These are phyloP conservation scores for Fomitopsis betulina DNA, from an alignment of 1,284 basidiomycete species.

Conservation along the genomic window DNA sequence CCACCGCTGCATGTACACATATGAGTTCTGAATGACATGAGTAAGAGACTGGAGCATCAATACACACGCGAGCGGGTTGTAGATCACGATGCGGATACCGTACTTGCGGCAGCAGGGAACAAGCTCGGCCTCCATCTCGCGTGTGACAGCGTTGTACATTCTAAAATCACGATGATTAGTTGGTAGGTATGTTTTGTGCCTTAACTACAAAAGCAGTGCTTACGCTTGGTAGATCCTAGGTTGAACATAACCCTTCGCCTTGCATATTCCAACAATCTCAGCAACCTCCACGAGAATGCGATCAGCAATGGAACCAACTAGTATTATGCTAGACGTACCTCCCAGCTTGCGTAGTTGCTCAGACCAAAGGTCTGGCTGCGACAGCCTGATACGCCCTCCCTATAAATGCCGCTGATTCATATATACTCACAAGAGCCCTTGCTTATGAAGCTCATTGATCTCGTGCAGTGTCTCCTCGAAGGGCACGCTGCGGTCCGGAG, in stretches of 20 bases:
- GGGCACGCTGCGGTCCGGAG: constrained; percentile 42
- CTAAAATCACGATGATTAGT: constrained; percentile 9
- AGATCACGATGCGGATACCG: constrained; percentile 48
- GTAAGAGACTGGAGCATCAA: neutral
- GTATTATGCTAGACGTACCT: constrained; percentile 19
- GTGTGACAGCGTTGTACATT: constrained; percentile 51
- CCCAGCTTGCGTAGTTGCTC: constrained; percentile 43
- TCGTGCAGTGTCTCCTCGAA: constrained; percentile 42
- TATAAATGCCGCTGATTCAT: neutral
- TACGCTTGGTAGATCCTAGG: constrained; percentile 51
- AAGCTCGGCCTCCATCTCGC: constrained; percentile 50
- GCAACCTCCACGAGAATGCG: constrained; percentile 36
- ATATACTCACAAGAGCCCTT: constrained; percentile 39
- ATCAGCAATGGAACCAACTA: neutral
- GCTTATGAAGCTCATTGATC: constrained; percentile 38
- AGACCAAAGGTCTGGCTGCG: constrained; percentile 42
- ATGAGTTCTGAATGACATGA: neutral
- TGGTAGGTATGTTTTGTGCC: neutral
- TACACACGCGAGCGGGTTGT: constrained; percentile 46
- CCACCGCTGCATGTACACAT: constrained; percentile 28
- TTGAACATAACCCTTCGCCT: constrained; percentile 43
- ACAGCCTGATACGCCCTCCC: neutral
- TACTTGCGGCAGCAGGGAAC: constrained; percentile 53
- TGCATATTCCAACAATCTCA: constrained; percentile 49
- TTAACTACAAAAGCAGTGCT: neutral